phyloP scores from a whole-genome alignment of 208 protist species.

The Kentomonas sorsogonicus region DNA sequence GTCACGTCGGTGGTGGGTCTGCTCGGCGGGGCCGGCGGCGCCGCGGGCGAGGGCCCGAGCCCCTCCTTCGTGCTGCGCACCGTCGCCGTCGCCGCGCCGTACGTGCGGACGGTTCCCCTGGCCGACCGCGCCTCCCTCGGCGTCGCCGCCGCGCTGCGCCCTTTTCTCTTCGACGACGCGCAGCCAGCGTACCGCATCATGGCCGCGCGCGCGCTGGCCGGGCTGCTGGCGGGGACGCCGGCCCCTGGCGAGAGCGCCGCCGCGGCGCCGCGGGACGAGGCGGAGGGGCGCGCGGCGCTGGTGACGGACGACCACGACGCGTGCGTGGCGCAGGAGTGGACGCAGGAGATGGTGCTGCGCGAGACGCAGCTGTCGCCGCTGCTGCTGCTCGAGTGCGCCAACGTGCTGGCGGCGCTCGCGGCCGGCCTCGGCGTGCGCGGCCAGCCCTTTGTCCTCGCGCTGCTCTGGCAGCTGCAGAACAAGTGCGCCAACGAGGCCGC shows the following conservation, averaged over 20 bases:
- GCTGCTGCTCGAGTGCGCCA: slow-evolving; percentile 50
- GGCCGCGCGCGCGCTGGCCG: slow-evolving; percentile 40
- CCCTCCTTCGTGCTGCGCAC: slow-evolving; percentile 22
- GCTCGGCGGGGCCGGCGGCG: slow-evolving; percentile 11
- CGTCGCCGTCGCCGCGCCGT: slow-evolving; percentile 53
- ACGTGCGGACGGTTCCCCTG: slow-evolving; percentile 58
- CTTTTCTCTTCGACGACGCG: slow-evolving; percentile 23
- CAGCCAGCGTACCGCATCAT: slow-evolving; percentile 30
- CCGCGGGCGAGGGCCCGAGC: slow-evolving; percentile 9
- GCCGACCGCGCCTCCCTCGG: slow-evolving; percentile 40
- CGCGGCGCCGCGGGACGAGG: too few relatives aligned
- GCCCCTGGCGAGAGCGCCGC: slow-evolving; percentile 2
- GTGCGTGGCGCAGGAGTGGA: slow-evolving; percentile 50
- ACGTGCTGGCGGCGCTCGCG: slow-evolving; percentile 48
- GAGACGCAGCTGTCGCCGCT: slow-evolving; percentile 31
- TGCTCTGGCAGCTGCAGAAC: slow-evolving; percentile 46
- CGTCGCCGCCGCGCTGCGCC: slow-evolving; percentile 24
- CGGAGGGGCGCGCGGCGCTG: slow-evolving; percentile 6
- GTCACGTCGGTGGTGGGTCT: slow-evolving; percentile 24
- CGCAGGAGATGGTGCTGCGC: slow-evolving; percentile 17
- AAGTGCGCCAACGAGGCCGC: slow-evolving; percentile 13
- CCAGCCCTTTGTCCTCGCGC: slow-evolving; percentile 48
- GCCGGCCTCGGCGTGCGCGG: slow-evolving; percentile 33
- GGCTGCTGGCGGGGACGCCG: slow-evolving; percentile 43
- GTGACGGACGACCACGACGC: slow-evolving; percentile 52